Conservation (phyloP, 116 monocot genomes). For the Trichopus zeylanicus region DNA sequence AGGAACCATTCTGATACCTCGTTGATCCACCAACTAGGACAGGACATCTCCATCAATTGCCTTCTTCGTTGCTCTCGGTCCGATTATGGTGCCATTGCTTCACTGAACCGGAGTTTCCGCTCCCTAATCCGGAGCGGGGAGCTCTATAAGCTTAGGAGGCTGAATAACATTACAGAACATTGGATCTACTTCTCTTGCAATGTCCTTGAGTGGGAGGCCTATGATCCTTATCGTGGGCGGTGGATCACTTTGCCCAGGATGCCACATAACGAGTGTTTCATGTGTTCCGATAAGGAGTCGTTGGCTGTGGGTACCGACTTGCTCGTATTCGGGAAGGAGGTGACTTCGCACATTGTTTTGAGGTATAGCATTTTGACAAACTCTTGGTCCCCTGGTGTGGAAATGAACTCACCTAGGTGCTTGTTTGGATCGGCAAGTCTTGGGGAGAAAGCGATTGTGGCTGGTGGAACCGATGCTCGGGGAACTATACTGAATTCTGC, state of each 20-base stretch:
- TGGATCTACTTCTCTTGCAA: slow-evolving; percentile 67
- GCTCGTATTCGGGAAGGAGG: slow-evolving; percentile 51
- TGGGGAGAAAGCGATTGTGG: slow-evolving; percentile 54
- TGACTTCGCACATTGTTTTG: slow-evolving; percentile 30
- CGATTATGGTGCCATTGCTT: slow-evolving; percentile 36
- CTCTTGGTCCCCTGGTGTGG: slow-evolving; percentile 41
- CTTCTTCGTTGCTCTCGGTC: slow-evolving; percentile 41
- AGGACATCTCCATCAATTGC: slow-evolving; percentile 49
- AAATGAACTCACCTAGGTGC: slow-evolving; percentile 53
- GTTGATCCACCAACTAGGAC: slow-evolving; percentile 34
- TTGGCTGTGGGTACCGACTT: slow-evolving; percentile 61
- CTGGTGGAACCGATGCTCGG: slow-evolving; percentile 39
- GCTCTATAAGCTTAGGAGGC: slow-evolving; percentile 41
- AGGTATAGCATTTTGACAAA: slow-evolving; percentile 49
- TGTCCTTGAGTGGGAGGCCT: slow-evolving; percentile 52
- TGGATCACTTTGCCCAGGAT: slow-evolving; percentile 51
- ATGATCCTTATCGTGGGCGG: slow-evolving; percentile 37
- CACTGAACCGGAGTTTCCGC: slow-evolving; percentile 30
- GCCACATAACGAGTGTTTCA: slow-evolving; percentile 53
- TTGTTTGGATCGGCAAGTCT: slow-evolving; percentile 71
- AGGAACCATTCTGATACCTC: slow-evolving; percentile 7
- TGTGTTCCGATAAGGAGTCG: slow-evolving; percentile 63
- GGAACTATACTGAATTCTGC: slow-evolving; percentile 36
- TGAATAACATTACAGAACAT: slow-evolving; percentile 34
- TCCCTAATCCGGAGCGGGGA: slow-evolving; percentile 33